Evolutionary conservation across 371 early-diverging fungal species (phyloP), one percentile per base, ranked within the genome.

Genomic region (Actinomortierella ambigua): DNA sequence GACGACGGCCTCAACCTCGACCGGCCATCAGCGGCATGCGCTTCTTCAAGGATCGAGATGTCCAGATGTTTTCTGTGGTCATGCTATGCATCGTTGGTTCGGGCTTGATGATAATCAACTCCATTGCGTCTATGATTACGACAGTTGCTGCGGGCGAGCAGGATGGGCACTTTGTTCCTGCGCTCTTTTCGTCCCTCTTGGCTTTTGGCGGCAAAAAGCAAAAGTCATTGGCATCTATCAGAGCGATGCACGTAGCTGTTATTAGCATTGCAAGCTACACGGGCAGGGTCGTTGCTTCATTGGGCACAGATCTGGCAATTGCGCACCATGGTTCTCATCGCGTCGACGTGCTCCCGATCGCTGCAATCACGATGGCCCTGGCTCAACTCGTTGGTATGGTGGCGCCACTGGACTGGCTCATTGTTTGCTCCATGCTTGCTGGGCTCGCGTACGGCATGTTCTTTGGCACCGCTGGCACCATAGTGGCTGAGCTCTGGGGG

Each of bases 401-500:
- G 46, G 61, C 61, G 1, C 43, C 65, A 2, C 29, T 70, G 24
- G 34, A 48, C 0, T 70, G 71, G 71, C 46, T 70, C 2, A 51
- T 58, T 13, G 3, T 58, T 17, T 65, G 65, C 18, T 70, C 71
- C 17, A 43, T 55, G 17, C 29, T 70, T 5, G 59, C 71, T 6
- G 71, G 71, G n/a, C 15, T 65, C 0, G 62, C 66, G 8, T 70
- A 70, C 39, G 71, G 71, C n/a, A 65, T 55, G n/a, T 70, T 58
- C 59, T 70, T 70, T 65, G 71, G 65, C 15, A 61, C 65, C 18
- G 71, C 71, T 17, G 66, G 66, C 14, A 70, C 53, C 39, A 65
- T 70, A 55, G 71, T 70, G 24, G 71, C 71, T 0, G 71, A 70
- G 53, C 50, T 70, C 9, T 70, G 71, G 71, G 71, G 71, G 34